Conservation (phyloP, 2,329 filamentous ascomycete genomes). For the Phialophora expanda region DNA sequence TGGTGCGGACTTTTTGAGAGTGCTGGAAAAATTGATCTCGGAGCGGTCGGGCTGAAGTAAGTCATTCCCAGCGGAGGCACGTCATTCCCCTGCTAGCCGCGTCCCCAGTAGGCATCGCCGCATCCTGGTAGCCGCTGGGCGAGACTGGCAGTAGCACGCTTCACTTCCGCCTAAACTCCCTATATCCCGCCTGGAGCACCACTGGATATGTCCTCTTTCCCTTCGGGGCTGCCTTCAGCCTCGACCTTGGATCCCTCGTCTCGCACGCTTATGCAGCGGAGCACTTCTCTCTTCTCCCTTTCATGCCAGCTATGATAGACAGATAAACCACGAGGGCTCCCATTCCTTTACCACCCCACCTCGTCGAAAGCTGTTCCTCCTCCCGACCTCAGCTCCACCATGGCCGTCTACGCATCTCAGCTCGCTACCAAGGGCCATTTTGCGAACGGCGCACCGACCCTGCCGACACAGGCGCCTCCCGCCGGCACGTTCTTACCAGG, state of each 20-base stretch:
- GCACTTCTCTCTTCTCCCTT: slow-evolving; percentile 3
- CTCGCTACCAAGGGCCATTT: slow-evolving; percentile 34
- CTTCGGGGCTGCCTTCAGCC: slow-evolving; percentile 21
- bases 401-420: slow-evolving; percentile 40
- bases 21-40: slow-evolving; percentile 11
- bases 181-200: not conserved
- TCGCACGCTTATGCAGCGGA: slow-evolving; percentile 5
- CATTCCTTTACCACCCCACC: slow-evolving; percentile 15
- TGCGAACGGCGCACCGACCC: slow-evolving; percentile 40
- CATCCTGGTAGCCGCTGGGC: not conserved
- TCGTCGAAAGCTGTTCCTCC: slow-evolving; percentile 15
- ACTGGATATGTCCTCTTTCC: slow-evolving; percentile 10
- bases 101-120: not conserved
- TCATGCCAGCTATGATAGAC: slow-evolving; percentile 26
- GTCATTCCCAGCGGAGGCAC: not conserved
- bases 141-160: not conserved
- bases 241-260: not conserved
- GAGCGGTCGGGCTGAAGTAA: slow-evolving; percentile 14
- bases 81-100: not conserved
- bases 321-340: slow-evolving; percentile 20
- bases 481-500: slow-evolving; percentile 88
- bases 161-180: not conserved
- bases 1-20: not conserved
- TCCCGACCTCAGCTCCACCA: slow-evolving; percentile 25
- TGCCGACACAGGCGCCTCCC: slow-evolving; percentile 49